Base-by-base conservation (phyloP, 305 asterid species). In the Euphrasia arctica region DNA sequence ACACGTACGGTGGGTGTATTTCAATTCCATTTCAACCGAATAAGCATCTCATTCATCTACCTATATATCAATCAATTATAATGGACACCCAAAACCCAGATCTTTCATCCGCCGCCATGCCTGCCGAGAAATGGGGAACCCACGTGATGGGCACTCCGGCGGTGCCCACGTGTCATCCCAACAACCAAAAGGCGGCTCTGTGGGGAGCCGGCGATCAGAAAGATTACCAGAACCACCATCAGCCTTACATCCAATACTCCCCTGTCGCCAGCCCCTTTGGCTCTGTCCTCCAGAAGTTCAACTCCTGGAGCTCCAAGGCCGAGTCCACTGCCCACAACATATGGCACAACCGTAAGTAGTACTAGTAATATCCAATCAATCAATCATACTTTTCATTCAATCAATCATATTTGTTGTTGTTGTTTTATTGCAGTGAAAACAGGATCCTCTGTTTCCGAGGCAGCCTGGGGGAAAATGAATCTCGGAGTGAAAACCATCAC, bases 131-230 rank as follows among this genome's bases (percentile, higher is more conserved):
- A 72, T 78, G 80, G 84, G 84, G 87, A 1, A 79, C 88, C 0
- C 78, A 79, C 71, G 76, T 73, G 29, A 82, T 82, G 88, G 88
- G 88, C 25, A 71, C 79, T 0, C 88, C 88, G 0, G 85, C 88
- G 1, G 78, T 78, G 56, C 88, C 85, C 3, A 74, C 88, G 11
- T 64, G 73, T 66, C 88, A 81, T 51, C 86, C 86, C 5, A 76
- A 69, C 58, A 81, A 81, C 67, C 83, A 81, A 52, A 78, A 81
- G 58, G 86, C 86, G 0, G 86, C 86, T 8, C 10, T 76, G 5
- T 81, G 86, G 86, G 81, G 81, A 39, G 80, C 54, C 3, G 77
- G 51, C 7, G 81, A 73, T 63, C 80, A 80, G 14, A 71, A 74
- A 14, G 73, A 66, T 34, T 75, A 77, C 59, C 79, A 77, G 45